Percentiles rank a stretch among this genome's conserved stretches.
phyloP scores from a whole-genome alignment of 768 basidiomycete species.

The Steccherinum ochraceum region DNA sequence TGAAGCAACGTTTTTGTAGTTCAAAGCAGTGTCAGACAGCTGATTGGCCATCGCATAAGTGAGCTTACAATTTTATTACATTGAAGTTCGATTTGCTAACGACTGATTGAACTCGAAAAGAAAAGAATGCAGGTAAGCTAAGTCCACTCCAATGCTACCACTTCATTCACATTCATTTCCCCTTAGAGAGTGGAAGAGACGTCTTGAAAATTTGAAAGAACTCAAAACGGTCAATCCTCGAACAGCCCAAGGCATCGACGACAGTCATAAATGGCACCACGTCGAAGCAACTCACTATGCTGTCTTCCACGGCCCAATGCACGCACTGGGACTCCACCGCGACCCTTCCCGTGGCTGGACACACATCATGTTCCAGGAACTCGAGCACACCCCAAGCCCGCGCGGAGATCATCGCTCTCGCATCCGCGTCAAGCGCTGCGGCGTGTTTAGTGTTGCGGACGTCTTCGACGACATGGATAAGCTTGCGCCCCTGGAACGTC shows the following conservation, averaged over 20 bases:
- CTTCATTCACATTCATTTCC: too few relatives aligned
- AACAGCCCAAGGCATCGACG: too few relatives aligned
- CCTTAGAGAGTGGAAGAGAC: too few relatives aligned
- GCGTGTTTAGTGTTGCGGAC: slow-evolving; percentile 21
- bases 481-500: slow-evolving; percentile 9
- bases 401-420: slow-evolving; percentile 12
- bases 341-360: slow-evolving; percentile 20
- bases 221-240: too few relatives aligned
- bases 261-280: too few relatives aligned
- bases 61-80: too few relatives aligned
- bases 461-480: slow-evolving; percentile 18
- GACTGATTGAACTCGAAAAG: too few relatives aligned
- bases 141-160: too few relatives aligned
- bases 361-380: slow-evolving; percentile 20
- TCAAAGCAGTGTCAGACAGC: slow-evolving; percentile 19
- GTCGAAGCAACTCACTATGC: not conserved
- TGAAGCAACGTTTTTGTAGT: slow-evolving; percentile 7
- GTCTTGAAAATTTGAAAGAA: too few relatives aligned
- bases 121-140: too few relatives aligned
- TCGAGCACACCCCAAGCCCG: slow-evolving; percentile 15
- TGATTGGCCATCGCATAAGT: slow-evolving; percentile 21
- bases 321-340: slow-evolving; percentile 19
- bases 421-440: slow-evolving; percentile 15
- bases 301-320: not conserved
- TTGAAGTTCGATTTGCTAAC: too few relatives aligned